These are phyloP conservation scores for Aurifilum marmelostoma DNA, from an alignment of 2,329 filamentous ascomycete species.

Conservation along the genomic window DNA sequence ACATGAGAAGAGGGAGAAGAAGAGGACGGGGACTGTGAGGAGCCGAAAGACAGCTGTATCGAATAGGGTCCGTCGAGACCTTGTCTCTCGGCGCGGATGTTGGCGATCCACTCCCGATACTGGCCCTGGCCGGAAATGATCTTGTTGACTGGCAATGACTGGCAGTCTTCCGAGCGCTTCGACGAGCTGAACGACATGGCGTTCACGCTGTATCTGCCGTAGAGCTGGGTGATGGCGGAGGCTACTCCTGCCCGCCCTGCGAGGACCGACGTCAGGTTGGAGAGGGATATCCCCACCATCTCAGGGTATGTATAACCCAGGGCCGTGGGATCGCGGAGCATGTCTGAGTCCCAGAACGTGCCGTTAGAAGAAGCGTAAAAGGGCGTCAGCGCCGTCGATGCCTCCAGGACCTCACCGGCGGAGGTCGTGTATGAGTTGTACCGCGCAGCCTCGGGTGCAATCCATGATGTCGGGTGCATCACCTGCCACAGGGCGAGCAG, in stretches of 20 bases:
- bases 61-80: slow-evolving; percentile 64
- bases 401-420: slow-evolving; percentile 56
- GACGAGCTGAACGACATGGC: slow-evolving; percentile 34
- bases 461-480: slow-evolving; percentile 69
- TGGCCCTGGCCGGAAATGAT: slow-evolving; percentile 43
- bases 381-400: slow-evolving; percentile 64
- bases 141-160: slow-evolving; percentile 34
- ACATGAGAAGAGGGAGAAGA: slow-evolving; percentile 48
- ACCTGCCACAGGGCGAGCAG: slow-evolving; percentile 78
- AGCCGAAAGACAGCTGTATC: slow-evolving; percentile 71
- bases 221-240: slow-evolving; percentile 62
- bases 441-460: slow-evolving; percentile 58
- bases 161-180: slow-evolving; percentile 24
- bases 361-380: slow-evolving; percentile 64
- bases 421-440: slow-evolving; percentile 64
- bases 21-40: slow-evolving; percentile 33
- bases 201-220: slow-evolving; percentile 53
- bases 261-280: slow-evolving; percentile 40
- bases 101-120: slow-evolving; percentile 70
- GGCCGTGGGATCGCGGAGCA: slow-evolving; percentile 57
- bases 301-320: slow-evolving; percentile 81
- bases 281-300: slow-evolving; percentile 43
- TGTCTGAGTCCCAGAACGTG: slow-evolving; percentile 70
- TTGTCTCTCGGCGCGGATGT: slow-evolving; percentile 64
- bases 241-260: slow-evolving; percentile 48